phyloP scores from a whole-genome alignment of 805 yeast genomes.

The Teunomyces aglyptinius region DNA sequence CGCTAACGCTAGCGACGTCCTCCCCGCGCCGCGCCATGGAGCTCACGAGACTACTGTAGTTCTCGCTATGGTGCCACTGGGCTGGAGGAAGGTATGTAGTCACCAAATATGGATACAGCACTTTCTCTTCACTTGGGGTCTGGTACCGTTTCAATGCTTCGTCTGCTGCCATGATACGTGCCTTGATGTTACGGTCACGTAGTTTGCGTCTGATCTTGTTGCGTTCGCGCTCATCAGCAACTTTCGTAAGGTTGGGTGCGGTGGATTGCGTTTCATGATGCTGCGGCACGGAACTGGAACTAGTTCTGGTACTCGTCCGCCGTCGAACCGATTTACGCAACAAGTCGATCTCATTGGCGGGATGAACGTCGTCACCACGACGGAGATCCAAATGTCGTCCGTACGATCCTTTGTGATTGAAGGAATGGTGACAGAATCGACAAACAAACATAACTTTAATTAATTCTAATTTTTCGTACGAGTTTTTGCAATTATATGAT shows the following conservation, averaged over 20 bases:
- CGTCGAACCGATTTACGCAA: background rate
- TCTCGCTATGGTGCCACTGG: background rate
- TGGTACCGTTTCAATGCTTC: background rate
- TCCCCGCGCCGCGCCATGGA: background rate
- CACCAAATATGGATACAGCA: background rate
- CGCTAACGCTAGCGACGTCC: background rate
- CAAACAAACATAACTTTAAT: constrained; percentile 26
- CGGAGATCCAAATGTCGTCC: constrained; percentile 60
- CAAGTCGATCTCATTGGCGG: constrained; percentile 44
- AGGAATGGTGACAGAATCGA: constrained; percentile 51
- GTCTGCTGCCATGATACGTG: constrained; percentile 11
- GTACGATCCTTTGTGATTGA: constrained; percentile 57
- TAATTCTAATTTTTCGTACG: background rate
- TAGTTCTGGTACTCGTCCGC: background rate
- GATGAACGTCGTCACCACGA: constrained; percentile 53
- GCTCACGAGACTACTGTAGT: background rate
- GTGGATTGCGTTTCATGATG: background rate
- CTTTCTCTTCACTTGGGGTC: background rate
- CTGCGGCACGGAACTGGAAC: background rate
- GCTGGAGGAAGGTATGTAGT: background rate
- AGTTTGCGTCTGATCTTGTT: constrained; percentile 44
- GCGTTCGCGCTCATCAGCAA: constrained; percentile 23
- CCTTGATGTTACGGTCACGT: constrained; percentile 42
- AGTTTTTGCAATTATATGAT: background rate
- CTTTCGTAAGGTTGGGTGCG: constrained; percentile 29